Conservation (phyloP, 202 grass and related monocot genomes). For the Eragrostis tef region DNA sequence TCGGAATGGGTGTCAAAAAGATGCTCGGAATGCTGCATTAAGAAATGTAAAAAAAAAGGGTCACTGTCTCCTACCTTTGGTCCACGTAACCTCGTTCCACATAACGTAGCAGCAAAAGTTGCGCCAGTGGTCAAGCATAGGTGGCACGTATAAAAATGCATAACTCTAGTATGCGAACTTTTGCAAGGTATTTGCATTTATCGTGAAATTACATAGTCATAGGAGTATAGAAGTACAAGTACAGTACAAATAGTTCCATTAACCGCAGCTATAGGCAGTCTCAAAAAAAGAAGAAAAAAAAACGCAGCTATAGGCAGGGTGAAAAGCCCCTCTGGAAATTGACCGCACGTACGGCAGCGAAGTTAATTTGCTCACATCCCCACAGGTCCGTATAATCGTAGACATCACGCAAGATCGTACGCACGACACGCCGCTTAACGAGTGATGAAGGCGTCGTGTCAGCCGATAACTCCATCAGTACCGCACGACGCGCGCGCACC, state of each 20-base stretch:
- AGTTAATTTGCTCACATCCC: background rate
- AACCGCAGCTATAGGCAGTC: background rate
- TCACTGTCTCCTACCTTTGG: background rate
- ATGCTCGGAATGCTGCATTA: background rate
- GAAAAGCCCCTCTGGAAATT: background rate
- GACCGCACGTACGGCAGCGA: background rate
- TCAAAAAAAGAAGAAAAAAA: too few relatives aligned
- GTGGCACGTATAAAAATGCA: background rate
- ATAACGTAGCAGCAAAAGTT: background rate
- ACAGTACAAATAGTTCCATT: too few relatives aligned
- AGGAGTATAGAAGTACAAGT: background rate
- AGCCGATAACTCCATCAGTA: background rate
- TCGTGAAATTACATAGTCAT: background rate
- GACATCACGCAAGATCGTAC: slow-evolving; percentile 8
- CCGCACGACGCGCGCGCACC: background rate
- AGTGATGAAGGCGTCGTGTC: background rate
- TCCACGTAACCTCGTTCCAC: background rate
- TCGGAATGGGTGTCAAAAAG: background rate
- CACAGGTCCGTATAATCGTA: background rate
- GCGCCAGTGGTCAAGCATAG: background rate
- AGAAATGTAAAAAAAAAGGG: background rate
- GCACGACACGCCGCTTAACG: background rate
- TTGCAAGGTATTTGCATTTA: background rate
- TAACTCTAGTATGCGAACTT: background rate
- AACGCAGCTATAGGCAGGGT: background rate